phyloP scores from a whole-genome alignment of 495 filamentous ascomycete species.

The Aspergillus wentii region DNA sequence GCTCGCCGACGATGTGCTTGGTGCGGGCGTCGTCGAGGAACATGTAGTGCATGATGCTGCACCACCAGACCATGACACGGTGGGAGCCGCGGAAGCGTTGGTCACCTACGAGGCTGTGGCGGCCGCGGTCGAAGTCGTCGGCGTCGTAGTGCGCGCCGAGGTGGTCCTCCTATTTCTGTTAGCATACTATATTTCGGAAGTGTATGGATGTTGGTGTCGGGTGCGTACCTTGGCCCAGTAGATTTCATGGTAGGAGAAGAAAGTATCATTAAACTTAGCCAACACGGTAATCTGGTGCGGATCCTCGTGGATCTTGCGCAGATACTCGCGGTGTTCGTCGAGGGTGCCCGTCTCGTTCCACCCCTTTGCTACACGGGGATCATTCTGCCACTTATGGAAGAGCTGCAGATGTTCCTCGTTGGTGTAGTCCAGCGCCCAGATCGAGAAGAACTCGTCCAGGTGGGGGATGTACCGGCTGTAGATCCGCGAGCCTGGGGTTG shows the following conservation, averaged over 20 bases:
- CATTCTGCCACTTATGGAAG: slow-evolving; percentile 67
- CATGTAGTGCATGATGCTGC: slow-evolving; percentile 60
- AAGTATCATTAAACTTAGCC: slow-evolving; percentile 51
- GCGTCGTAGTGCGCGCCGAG: slow-evolving; percentile 57
- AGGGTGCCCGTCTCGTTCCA: slow-evolving; percentile 65
- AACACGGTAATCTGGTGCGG: slow-evolving; percentile 54
- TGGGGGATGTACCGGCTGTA: slow-evolving; percentile 64
- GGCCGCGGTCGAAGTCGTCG: slow-evolving; percentile 56
- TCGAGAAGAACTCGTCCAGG: slow-evolving; percentile 57
- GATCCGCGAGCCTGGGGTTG: slow-evolving; percentile 48
- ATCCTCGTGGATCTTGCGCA: slow-evolving; percentile 49
- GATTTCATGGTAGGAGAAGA: slow-evolving; percentile 62
- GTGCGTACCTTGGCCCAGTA: slow-evolving; percentile 57
- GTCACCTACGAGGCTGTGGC: slow-evolving; percentile 61
- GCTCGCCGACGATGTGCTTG: slow-evolving; percentile 55
- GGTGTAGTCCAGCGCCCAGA: slow-evolving; percentile 52
- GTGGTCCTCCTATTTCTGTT: slow-evolving; percentile 46
- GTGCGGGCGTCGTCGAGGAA: slow-evolving; percentile 64
- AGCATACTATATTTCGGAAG: too few species aligned
- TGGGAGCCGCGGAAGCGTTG: slow-evolving; percentile 57
- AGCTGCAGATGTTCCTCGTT: slow-evolving; percentile 48
- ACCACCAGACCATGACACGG: slow-evolving; percentile 61
- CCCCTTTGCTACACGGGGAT: slow-evolving; percentile 62
- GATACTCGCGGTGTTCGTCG: slow-evolving; percentile 57
- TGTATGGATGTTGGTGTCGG: slow-evolving; percentile 11